These are phyloP conservation scores for Paraconiothyrium brasiliense DNA, from an alignment of 2,329 filamentous ascomycete species.

Conservation along the genomic window DNA sequence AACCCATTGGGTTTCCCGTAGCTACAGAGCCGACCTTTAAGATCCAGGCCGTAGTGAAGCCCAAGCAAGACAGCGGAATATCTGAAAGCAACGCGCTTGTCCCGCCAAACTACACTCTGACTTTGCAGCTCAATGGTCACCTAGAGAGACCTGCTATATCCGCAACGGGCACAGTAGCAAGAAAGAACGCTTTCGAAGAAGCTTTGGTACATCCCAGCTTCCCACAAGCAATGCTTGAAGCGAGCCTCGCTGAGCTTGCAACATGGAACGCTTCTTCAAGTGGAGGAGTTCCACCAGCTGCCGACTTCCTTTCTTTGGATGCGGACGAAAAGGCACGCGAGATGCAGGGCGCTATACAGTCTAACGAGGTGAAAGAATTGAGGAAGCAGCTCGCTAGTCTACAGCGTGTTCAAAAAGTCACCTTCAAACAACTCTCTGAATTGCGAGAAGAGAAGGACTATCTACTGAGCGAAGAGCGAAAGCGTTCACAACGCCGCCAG, in stretches of 20 bases:
- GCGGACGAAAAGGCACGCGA: constrained; percentile 13
- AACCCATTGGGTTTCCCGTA: constrained; percentile 63
- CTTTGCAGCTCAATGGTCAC: constrained; percentile 65
- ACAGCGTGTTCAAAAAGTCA: constrained; percentile 56
- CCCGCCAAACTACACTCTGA: constrained; percentile 70
- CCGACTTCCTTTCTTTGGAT: constrained; percentile 47
- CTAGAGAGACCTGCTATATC: constrained; percentile 39
- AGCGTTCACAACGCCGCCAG: constrained; percentile 35
- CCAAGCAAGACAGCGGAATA: constrained; percentile 69
- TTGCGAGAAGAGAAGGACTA: constrained; percentile 54
- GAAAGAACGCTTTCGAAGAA: constrained; percentile 47
- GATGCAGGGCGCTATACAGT: constrained; percentile 18
- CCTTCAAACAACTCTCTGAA: constrained; percentile 56
- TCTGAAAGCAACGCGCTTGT: constrained; percentile 47
- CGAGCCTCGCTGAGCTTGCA: constrained; percentile 46
- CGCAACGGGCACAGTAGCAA: constrained; percentile 33
- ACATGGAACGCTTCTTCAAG: constrained; percentile 37
- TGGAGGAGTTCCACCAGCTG: constrained; percentile 26
- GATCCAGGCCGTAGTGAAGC: constrained; percentile 76
- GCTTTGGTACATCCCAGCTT: constrained; percentile 56
- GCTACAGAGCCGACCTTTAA: constrained; percentile 55
- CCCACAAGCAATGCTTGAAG: constrained; percentile 52
- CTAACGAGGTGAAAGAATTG: constrained; percentile 46
- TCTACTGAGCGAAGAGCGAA: constrained; percentile 44
- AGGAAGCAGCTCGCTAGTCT: constrained; percentile 54